Percentiles rank a stretch among this genome's conserved stretches.
Conservation (phyloP, 768 basidiomycete species). For the Erythrobasidium yunnanense region DNA sequence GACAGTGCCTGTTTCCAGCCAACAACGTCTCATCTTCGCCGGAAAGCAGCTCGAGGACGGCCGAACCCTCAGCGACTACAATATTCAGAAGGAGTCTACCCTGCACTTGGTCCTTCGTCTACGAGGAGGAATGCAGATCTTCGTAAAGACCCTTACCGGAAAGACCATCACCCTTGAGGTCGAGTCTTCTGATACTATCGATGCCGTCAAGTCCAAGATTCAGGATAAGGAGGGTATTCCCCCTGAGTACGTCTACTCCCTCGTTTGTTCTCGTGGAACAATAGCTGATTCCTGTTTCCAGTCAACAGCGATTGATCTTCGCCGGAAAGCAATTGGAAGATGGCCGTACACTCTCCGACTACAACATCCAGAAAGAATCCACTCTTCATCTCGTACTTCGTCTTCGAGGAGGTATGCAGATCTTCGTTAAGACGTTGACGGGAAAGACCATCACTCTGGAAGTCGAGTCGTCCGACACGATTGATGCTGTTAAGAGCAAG, state of each 20-base stretch:
- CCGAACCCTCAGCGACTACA: conserved; percentile 49
- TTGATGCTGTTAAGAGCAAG: conserved; percentile 88
- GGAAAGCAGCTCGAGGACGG: conserved; percentile 48
- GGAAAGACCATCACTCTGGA: conserved; percentile 89
- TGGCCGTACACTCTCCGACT: conserved; percentile 86
- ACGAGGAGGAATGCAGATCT: conserved; percentile 84
- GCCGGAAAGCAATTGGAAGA: conserved; percentile 99
- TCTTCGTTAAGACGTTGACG: conserved; percentile 64
- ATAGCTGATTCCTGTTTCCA: conserved; percentile 40
- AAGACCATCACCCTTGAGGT: conserved; percentile 64
- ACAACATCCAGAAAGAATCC: conserved; percentile 65
- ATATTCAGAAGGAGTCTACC: conserved; percentile 51
- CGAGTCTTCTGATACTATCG: conserved; percentile 84
- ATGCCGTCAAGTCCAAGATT: conserved; percentile 88
- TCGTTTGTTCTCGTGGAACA: conserved; percentile 77
- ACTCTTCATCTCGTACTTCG: conserved; percentile 95
- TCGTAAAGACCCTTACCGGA: conserved; percentile 50
- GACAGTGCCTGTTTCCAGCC: conserved; percentile 43
- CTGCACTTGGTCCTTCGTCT: conserved; percentile 94
- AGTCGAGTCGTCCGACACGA: conserved; percentile 84
- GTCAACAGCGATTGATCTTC: conserved; percentile 89
- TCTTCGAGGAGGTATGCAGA: conserved; percentile 98
- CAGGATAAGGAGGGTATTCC: conserved; percentile 92
- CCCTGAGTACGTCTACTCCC: conserved; percentile 74
- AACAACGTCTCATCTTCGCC: conserved; percentile 49